Conservation (phyloP, 2,329 filamentous ascomycete species). For the Sclerotinia sclerotiorum region DNA sequence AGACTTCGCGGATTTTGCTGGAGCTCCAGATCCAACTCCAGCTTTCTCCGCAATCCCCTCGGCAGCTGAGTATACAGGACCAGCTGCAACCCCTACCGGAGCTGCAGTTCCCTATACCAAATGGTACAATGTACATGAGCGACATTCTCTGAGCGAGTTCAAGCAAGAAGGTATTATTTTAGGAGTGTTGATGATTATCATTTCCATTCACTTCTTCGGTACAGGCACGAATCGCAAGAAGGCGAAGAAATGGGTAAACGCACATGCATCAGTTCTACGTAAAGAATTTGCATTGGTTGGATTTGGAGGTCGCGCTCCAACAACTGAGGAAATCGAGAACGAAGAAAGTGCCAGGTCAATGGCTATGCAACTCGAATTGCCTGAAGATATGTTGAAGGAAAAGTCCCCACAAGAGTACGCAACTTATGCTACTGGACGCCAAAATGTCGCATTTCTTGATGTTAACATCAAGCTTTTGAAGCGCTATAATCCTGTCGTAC, state of each 20-base stretch:
- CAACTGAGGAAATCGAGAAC: slow-evolving; percentile 49
- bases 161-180: slow-evolving; percentile 82
- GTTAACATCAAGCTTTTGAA: slow-evolving; percentile 50
- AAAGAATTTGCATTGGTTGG: slow-evolving; percentile 87
- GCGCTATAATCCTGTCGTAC: slow-evolving; percentile 37
- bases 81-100: slow-evolving; percentile 47
- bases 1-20: slow-evolving; percentile 96
- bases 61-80: slow-evolving; percentile 49
- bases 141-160: slow-evolving; percentile 81
- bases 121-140: slow-evolving; percentile 97
- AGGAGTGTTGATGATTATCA: slow-evolving; percentile 68
- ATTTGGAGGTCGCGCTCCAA: slow-evolving; percentile 58
- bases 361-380: slow-evolving; percentile 43
- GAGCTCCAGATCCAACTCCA: slow-evolving; percentile 66
- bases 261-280: slow-evolving; percentile 69
- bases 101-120: slow-evolving; percentile 72
- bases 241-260: slow-evolving; percentile 76
- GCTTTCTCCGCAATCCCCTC: slow-evolving; percentile 46
- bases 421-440: slow-evolving; percentile 84
- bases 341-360: slow-evolving; percentile 44
- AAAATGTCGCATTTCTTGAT: slow-evolving; percentile 90
- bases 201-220: slow-evolving; percentile 79
- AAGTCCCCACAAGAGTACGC: slow-evolving; percentile 84
- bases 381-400: slow-evolving; percentile 71
- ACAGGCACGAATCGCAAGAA: slow-evolving; percentile 75